phyloP scores from a whole-genome alignment of 352 stramenopile genomes.

The Phytophthora sojae region DNA sequence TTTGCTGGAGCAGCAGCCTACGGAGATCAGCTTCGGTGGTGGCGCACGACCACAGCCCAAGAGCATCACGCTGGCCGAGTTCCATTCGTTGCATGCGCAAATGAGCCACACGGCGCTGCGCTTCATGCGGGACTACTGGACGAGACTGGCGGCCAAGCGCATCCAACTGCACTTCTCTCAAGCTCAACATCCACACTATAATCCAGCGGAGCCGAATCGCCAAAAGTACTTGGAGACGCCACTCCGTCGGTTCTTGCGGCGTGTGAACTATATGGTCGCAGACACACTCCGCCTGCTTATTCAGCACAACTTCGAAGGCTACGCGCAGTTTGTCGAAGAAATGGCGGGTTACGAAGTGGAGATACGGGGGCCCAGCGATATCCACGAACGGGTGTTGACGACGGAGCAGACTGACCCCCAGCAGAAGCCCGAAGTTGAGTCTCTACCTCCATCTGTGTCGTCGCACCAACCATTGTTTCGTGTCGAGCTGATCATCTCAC shows the following conservation, averaged over 20 bases:
- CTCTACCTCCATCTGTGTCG: background rate
- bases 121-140: conserved; percentile 86
- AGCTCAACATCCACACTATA: conserved; percentile 65
- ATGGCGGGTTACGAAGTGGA: conserved; percentile 71
- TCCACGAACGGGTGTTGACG: conserved; percentile 36
- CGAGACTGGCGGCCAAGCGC: conserved; percentile 68
- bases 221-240: conserved; percentile 70
- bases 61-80: conserved; percentile 81
- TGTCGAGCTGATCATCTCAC: conserved; percentile 75
- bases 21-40: conserved; percentile 67
- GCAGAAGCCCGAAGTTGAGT: conserved; percentile 6
- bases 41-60: conserved; percentile 41
- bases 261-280: conserved; percentile 88
- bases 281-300: conserved; percentile 73
- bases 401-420: conserved; percentile 12
- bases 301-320: conserved; percentile 72
- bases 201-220: conserved; percentile 71
- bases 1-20: conserved; percentile 74
- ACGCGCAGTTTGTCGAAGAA: conserved; percentile 71
- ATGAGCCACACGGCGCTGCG: conserved; percentile 76
- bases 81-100: conserved; percentile 70
- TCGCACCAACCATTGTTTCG: conserved; percentile 76
- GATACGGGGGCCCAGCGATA: conserved; percentile 56
- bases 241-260: conserved; percentile 67
- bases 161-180: conserved; percentile 75